phyloP scores from a whole-genome alignment of 148 eudicot species.

The Silene uniflora region DNA sequence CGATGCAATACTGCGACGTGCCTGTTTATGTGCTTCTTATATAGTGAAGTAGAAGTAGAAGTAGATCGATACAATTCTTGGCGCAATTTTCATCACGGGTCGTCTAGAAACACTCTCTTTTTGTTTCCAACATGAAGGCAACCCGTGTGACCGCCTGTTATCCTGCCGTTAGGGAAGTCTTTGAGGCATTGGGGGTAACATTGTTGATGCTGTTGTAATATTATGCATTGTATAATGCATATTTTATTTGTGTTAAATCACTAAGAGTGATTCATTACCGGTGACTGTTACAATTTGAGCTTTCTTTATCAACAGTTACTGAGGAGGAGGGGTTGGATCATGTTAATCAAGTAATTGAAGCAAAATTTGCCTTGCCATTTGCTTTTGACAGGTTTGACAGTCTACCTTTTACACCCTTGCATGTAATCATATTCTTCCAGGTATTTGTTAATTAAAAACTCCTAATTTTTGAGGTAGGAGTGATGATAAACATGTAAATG shows the following conservation, averaged over 20 bases:
- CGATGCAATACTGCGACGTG: not conserved
- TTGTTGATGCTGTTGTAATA: not conserved
- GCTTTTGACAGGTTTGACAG: conserved; percentile 63
- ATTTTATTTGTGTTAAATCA: conserved; percentile 17
- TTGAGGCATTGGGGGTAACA: not conserved
- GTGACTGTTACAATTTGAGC: conserved; percentile 32
- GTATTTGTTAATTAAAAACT: not conserved
- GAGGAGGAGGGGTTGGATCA: conserved; percentile 94
- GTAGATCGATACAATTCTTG: not conserved
- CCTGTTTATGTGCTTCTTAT: not conserved
- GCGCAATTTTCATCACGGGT: not conserved
- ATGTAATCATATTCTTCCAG: conserved; percentile 12
- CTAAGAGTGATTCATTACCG: conserved; percentile 5
- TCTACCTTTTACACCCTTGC: conserved; percentile 13
- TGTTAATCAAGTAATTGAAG: conserved; percentile 90
- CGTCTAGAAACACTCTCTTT: not conserved
- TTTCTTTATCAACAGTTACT: conserved; percentile 53
- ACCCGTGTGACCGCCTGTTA: not conserved
- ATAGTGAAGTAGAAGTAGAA: not conserved
- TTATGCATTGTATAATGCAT: conserved; percentile 17
- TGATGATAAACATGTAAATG: not conserved
- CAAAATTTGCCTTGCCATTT: conserved; percentile 63
- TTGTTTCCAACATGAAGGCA: not conserved
- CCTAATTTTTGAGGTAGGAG: not conserved
- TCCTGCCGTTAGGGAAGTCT: not conserved